phyloP scores from a whole-genome alignment of 2,329 filamentous ascomycete genomes.

The Ceratocystis colombiana region DNA sequence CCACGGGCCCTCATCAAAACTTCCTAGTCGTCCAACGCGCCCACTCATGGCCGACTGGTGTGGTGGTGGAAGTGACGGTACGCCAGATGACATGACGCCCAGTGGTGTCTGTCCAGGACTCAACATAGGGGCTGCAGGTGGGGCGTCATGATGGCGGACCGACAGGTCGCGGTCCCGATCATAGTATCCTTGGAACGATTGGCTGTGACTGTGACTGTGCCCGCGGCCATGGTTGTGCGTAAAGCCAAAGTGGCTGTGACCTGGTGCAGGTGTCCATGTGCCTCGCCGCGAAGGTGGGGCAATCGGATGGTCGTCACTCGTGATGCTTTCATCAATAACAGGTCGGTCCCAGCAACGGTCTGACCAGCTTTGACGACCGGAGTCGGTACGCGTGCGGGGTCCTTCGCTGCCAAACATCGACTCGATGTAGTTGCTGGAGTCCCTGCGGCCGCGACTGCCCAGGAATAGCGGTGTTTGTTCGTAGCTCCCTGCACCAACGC shows the following conservation, averaged over 20 bases:
- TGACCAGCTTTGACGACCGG: slow-evolving; percentile 14
- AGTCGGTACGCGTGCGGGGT: slow-evolving; percentile 3
- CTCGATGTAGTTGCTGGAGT: slow-evolving; percentile 16
- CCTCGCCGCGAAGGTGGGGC: slow-evolving; percentile 15
- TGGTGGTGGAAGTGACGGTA: background rate
- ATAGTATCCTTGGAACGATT: slow-evolving; percentile 16
- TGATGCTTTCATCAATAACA: background rate
- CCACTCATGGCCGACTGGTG: background rate
- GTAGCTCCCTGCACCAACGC: slow-evolving; percentile 5
- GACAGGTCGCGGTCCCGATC: slow-evolving; percentile 16
- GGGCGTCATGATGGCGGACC: background rate
- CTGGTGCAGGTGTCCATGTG: slow-evolving; percentile 18
- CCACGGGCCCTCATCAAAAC: slow-evolving; percentile 9
- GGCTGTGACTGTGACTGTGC: slow-evolving; percentile 11
- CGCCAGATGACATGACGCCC: background rate
- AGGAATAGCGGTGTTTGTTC: slow-evolving; percentile 13
- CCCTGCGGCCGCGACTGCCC: background rate
- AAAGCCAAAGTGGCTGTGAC: slow-evolving; percentile 16
- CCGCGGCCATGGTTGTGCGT: slow-evolving; percentile 3
- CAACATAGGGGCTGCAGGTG: slow-evolving; percentile 19
- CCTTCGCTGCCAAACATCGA: slow-evolving; percentile 7
- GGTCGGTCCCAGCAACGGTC: slow-evolving; percentile 17
- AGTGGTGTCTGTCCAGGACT: background rate
- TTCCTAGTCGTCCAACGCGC: background rate
- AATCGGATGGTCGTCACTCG: background rate